A percentile compares a stretch with the other conserved stretches of the same genome.
Evolutionary conservation across 2,329 filamentous ascomycete genomes (phyloP).

Genomic region (Diaporthe sp.): DNA sequence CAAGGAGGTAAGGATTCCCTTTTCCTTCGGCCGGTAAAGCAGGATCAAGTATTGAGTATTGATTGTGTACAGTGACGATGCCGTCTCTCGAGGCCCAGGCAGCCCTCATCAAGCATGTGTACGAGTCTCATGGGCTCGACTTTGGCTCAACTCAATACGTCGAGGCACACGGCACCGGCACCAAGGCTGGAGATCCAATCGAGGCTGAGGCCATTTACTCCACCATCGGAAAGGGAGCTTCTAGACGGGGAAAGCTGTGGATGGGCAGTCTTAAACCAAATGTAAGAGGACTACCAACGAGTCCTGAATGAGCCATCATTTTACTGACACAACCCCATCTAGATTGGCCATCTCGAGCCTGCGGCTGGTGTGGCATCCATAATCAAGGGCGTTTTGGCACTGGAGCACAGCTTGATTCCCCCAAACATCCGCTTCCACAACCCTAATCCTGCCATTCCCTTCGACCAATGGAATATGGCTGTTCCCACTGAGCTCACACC

Average conservation of each 20-base stretch:
- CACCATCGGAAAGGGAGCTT: constrained; percentile 21
- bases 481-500: constrained; percentile 58
- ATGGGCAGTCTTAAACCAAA: constrained; percentile 52
- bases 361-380: constrained; percentile 13
- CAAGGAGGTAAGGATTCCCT: constrained; percentile 43
- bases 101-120: constrained; percentile 57
- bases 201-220: constrained; percentile 19
- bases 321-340: not conserved
- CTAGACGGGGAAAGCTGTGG: constrained; percentile 39
- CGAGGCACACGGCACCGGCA: constrained; percentile 26
- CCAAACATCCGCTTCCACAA: constrained; percentile 64
- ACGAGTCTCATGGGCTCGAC: constrained; percentile 54
- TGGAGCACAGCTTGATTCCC: constrained; percentile 52
- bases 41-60: not conserved
- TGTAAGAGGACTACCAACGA: not conserved
- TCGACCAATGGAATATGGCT: constrained; percentile 63
- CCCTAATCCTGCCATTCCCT: constrained; percentile 62
- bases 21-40: constrained; percentile 42
- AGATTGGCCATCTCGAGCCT: constrained; percentile 18
- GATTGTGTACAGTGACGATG: constrained; percentile 21
- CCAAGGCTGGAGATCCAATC: constrained; percentile 23
- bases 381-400: constrained; percentile 18
- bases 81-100: constrained; percentile 48
- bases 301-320: not conserved
- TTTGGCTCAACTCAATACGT: constrained; percentile 40